A percentile compares a stretch with the other conserved stretches of the same genome.
Conservation (phyloP, 208 protist species). For the Leishmania major region DNA sequence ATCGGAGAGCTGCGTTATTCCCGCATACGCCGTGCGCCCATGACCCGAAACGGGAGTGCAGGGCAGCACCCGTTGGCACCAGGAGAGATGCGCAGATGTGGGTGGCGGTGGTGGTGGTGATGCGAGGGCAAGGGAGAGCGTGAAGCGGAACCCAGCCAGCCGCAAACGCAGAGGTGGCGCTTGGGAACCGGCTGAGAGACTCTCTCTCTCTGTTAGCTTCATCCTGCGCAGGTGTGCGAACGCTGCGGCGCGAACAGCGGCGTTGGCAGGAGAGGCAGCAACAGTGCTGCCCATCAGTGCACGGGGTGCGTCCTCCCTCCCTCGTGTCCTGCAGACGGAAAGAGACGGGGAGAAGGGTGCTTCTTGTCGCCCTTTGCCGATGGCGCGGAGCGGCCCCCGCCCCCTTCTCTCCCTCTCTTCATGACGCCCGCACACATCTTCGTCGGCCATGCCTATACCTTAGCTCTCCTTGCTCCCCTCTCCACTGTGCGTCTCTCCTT, state of each 20-base stretch:
- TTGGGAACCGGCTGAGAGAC: not conserved
- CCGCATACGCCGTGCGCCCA: not conserved
- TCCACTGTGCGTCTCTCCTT: not conserved
- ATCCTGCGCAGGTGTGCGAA: not conserved
- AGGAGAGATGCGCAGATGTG: not conserved
- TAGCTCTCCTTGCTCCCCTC: conserved; percentile 3
- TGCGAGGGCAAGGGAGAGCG: not conserved
- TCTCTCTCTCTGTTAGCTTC: not conserved
- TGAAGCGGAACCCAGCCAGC: too few species aligned
- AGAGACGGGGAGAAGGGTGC: not conserved
- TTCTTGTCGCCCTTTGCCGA: not conserved
- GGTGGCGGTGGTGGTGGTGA: not conserved
- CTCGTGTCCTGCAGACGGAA: not conserved
- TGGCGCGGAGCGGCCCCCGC: not conserved
- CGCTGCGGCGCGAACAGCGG: not conserved
- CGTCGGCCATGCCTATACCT: not conserved
- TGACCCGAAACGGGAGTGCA: too few species aligned
- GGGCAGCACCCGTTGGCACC: not conserved
- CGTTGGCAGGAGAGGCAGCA: not conserved
- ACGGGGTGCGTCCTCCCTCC: not conserved
- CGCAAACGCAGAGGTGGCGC: not conserved
- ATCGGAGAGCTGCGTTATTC: not conserved
- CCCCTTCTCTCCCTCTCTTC: not conserved
- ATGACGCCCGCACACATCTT: not conserved
- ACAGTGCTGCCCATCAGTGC: not conserved